phyloP scores from a whole-genome alignment of 495 filamentous ascomycete species.

The Acidomyces sp. region DNA sequence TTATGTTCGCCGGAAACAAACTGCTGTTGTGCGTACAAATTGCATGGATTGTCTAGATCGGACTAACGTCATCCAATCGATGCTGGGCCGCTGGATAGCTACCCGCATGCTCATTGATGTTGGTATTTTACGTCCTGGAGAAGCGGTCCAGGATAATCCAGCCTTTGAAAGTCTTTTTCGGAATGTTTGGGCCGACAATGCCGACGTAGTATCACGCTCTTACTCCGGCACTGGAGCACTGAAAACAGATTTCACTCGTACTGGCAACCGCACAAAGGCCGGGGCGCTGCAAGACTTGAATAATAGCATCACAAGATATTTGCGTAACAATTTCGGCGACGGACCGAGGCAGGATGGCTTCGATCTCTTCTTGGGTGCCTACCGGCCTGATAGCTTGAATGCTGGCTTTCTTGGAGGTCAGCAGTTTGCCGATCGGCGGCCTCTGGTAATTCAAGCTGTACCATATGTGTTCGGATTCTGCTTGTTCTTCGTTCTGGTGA shows the following conservation, averaged over 20 bases:
- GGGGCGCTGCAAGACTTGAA: slow-evolving; percentile 71
- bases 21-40: slow-evolving; percentile 83
- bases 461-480: slow-evolving; percentile 83
- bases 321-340: slow-evolving; percentile 82
- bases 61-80: slow-evolving; percentile 93
- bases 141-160: slow-evolving; percentile 54
- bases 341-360: slow-evolving; percentile 89
- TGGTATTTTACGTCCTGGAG: slow-evolving; percentile 56
- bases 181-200: slow-evolving; percentile 96
- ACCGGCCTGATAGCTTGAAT: slow-evolving; percentile 58
- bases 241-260: slow-evolving; percentile 91
- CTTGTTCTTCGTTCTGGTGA: slow-evolving; percentile 74
- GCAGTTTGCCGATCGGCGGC: slow-evolving; percentile 75
- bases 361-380: slow-evolving; percentile 80
- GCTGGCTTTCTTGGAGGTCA: slow-evolving; percentile 48
- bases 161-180: slow-evolving; percentile 80
- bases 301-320: slow-evolving; percentile 73
- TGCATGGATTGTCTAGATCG: slow-evolving; percentile 99
- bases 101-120: slow-evolving; percentile 75
- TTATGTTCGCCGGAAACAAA: slow-evolving; percentile 67
- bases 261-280: slow-evolving; percentile 68
- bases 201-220: slow-evolving; percentile 78
- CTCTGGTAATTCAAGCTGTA: slow-evolving; percentile 72
- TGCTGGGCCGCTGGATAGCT: slow-evolving; percentile 79
- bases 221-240: slow-evolving; percentile 93